These are phyloP conservation scores for Boletus sp. DNA, from an alignment of 1,284 basidiomycete species.

Conservation along the genomic window DNA sequence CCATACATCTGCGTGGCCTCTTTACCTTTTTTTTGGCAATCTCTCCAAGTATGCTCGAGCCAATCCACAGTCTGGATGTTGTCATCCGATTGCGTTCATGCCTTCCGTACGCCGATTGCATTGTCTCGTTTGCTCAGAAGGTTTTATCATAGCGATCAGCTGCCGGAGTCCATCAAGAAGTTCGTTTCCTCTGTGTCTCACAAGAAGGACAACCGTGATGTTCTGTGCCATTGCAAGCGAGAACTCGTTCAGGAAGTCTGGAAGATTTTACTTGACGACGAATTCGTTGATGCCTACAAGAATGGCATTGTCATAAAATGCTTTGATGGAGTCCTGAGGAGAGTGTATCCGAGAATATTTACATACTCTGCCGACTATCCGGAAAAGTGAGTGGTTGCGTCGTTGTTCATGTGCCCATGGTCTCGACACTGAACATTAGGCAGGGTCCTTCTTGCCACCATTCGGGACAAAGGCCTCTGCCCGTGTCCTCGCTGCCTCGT, in stretches of 20 bases:
- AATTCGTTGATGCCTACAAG: constrained; percentile 1
- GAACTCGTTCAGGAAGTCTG: not conserved
- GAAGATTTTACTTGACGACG: not conserved
- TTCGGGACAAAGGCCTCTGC: not conserved
- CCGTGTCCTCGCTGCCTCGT: constrained; percentile 8
- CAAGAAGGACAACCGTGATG: not conserved
- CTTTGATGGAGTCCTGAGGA: not conserved
- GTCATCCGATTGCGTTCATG: not conserved
- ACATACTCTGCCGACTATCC: too few species aligned
- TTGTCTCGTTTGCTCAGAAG: not conserved
- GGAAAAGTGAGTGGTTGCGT: constrained; percentile 7
- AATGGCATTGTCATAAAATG: not conserved
- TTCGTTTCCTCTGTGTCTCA: not conserved
- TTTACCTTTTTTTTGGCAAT: constrained; percentile 20
- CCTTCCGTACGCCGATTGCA: not conserved
- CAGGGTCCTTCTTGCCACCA: not conserved
- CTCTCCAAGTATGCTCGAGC: too few species aligned
- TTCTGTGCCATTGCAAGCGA: not conserved
- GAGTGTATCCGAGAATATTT: not conserved
- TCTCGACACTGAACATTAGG: too few species aligned
- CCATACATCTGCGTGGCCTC: constrained; percentile 40
- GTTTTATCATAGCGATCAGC: not conserved
- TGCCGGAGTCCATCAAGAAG: constrained; percentile 10
- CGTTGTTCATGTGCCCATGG: too few species aligned
- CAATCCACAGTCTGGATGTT: not conserved